phyloP scores from a whole-genome alignment of 1,284 basidiomycete genomes.

The Trametes hirsuta region DNA sequence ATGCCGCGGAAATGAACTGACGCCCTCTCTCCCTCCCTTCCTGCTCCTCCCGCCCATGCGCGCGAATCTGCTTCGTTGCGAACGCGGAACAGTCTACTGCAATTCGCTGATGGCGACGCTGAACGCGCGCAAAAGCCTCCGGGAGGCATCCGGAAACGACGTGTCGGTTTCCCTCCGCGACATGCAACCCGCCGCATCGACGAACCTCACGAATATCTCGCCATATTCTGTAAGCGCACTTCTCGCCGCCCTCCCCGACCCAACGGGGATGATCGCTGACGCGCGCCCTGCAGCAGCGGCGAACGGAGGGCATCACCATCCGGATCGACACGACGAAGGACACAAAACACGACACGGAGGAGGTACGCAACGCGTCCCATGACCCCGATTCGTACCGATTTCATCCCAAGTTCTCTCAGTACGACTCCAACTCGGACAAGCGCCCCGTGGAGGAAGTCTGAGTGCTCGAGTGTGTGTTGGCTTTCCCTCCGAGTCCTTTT shows the following conservation, averaged over 20 bases:
- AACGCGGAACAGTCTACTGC: slow-evolving; percentile 46
- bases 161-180: slow-evolving; percentile 52
- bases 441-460: slow-evolving; percentile 13
- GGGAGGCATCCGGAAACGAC: slow-evolving; percentile 44
- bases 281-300: slow-evolving; percentile 1
- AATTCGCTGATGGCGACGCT: slow-evolving; percentile 59
- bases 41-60: not conserved
- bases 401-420: slow-evolving; percentile 2
- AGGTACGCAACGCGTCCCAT: not conserved
- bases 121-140: slow-evolving; percentile 55
- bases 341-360: slow-evolving; percentile 35
- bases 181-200: slow-evolving; percentile 26
- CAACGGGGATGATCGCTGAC: not conserved
- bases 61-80: not conserved
- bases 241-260: not conserved
- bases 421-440: slow-evolving; percentile 13
- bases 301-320: slow-evolving; percentile 40
- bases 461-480: not conserved
- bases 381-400: not conserved
- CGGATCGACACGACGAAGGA: slow-evolving; percentile 58
- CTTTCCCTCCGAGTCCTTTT: not conserved
- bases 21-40: not conserved
- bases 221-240: slow-evolving; percentile 1
- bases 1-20: slow-evolving; percentile 15
- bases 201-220: slow-evolving; percentile 8